Conservation (phyloP, 75 land plant genomes). For the Chamaecyparis obtusa region DNA sequence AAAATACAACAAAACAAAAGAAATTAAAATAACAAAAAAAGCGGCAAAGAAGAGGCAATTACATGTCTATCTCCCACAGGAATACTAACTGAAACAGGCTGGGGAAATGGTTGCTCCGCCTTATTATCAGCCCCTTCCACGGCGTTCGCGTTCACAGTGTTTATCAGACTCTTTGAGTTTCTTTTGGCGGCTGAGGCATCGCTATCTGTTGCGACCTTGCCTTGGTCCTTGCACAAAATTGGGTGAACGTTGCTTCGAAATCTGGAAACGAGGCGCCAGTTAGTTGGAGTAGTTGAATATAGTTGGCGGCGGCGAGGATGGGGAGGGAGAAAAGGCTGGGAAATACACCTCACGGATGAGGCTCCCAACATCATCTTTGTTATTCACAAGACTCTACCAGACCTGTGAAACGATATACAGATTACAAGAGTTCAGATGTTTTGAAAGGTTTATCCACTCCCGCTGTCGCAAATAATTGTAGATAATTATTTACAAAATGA, state of each 20-base stretch:
- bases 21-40: background rate
- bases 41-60: background rate
- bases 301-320: background rate
- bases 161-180: background rate
- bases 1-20: background rate
- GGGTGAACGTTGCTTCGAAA: background rate
- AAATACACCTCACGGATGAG: background rate
- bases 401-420: background rate
- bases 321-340: background rate
- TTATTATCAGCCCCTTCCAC: background rate
- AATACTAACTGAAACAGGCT: conserved; percentile 36
- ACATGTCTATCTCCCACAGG: conserved; percentile 45
- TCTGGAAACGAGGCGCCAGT: background rate
- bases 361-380: background rate
- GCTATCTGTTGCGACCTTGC: background rate
- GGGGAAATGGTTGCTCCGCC: conserved; percentile 8
- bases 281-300: background rate
- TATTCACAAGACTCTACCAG: background rate
- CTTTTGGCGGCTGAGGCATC: background rate
- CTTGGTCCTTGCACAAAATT: background rate
- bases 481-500: background rate
- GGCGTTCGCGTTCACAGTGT: background rate
- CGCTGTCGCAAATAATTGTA: background rate
- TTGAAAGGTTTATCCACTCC: background rate
- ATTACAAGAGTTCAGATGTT: background rate